A percentile compares a stretch with the other conserved stretches of the same genome.
phyloP scores from a whole-genome alignment of 2,329 filamentous ascomycete species.

The Arachnomyces sp. region DNA sequence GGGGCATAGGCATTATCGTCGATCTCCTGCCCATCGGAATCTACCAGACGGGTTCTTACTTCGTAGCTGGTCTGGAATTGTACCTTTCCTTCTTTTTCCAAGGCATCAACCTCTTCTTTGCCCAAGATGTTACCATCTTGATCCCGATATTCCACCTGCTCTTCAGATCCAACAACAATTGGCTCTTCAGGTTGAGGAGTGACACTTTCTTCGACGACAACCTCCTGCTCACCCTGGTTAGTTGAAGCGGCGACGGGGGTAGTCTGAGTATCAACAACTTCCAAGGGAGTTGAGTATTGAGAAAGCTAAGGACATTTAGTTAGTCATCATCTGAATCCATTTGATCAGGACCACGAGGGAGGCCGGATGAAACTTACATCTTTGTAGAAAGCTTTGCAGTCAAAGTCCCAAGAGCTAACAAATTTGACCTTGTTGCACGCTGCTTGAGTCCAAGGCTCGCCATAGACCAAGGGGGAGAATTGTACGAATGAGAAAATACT shows the following conservation, averaged over 20 bases:
- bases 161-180: conserved; percentile 42
- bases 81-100: conserved; percentile 72
- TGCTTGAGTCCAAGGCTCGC: conserved; percentile 84
- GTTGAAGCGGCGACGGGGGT: conserved; percentile 12
- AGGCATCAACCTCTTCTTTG: conserved; percentile 70
- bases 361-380: conserved; percentile 69
- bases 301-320: conserved; percentile 22
- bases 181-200: no score
- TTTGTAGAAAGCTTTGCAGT: conserved; percentile 87
- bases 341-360: no score
- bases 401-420: conserved; percentile 88
- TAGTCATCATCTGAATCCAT: conserved; percentile 11
- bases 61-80: conserved; percentile 94
- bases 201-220: no score
- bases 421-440: conserved; percentile 85
- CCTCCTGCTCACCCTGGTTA: not conserved
- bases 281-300: conserved; percentile 23
- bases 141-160: conserved; percentile 89
- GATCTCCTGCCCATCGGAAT: conserved; percentile 74
- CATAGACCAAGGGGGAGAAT: conserved; percentile 86
- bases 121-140: conserved; percentile 85
- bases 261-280: conserved; percentile 1
- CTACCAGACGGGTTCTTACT: conserved; percentile 80
- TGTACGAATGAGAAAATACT: conserved; percentile 70
- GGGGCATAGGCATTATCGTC: conserved; percentile 38